These are phyloP conservation scores for Penicillium frequentans DNA, from an alignment of 2,329 filamentous ascomycete genomes.

Conservation along the genomic window DNA sequence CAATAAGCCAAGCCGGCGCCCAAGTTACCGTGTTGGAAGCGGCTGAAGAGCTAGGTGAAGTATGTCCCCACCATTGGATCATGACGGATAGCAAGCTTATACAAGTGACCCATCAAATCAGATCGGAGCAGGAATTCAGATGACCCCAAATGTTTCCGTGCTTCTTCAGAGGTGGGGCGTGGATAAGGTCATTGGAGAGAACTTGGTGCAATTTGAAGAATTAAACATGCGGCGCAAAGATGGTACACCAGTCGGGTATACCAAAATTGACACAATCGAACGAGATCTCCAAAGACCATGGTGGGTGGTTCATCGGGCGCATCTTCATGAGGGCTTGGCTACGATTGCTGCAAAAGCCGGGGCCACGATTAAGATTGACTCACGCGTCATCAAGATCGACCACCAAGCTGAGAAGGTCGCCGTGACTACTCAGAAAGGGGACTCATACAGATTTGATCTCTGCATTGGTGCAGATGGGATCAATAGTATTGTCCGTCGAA, in stretches of 20 bases:
- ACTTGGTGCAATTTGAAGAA: slow-evolving; percentile 43
- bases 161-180: slow-evolving; percentile 43
- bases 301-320: slow-evolving; percentile 51
- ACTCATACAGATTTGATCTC: slow-evolving; percentile 35
- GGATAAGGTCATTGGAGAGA: slow-evolving; percentile 41
- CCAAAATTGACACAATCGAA: slow-evolving; percentile 35
- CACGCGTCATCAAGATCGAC: slow-evolving; percentile 36
- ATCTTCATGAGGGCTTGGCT: slow-evolving; percentile 48
- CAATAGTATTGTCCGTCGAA: slow-evolving; percentile 39
- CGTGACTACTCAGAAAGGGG: slow-evolving; percentile 32
- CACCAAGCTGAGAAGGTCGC: slow-evolving; percentile 27
- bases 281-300: slow-evolving; percentile 38
- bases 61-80: slow-evolving; percentile 13
- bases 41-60: slow-evolving; percentile 44
- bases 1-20: slow-evolving; percentile 41
- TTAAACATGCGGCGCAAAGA: slow-evolving; percentile 42
- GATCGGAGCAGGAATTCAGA: slow-evolving; percentile 39
- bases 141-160: slow-evolving; percentile 44
- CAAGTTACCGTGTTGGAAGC: slow-evolving; percentile 45
- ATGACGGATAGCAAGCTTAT: not conserved
- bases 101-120: slow-evolving; percentile 4
- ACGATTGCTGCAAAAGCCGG: slow-evolving; percentile 42
- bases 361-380: slow-evolving; percentile 38
- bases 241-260: slow-evolving; percentile 41
- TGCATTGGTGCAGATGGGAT: slow-evolving; percentile 46